Percentiles rank a stretch among this genome's conserved stretches.
Conservation (phyloP, 179 eudicot species). For the Heliamphora pulchella region DNA sequence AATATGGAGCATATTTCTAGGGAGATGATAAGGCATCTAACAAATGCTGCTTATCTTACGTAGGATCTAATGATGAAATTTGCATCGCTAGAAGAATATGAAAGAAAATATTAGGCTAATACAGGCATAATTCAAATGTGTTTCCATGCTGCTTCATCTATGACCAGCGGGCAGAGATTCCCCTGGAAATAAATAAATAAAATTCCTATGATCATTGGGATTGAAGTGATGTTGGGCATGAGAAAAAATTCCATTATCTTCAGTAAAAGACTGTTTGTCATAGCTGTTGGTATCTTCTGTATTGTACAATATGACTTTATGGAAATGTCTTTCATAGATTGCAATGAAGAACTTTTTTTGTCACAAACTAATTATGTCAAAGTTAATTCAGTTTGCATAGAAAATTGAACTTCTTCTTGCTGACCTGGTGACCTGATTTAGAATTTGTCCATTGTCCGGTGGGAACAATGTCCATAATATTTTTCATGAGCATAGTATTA, state of each 20-base stretch:
- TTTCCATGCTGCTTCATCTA: background rate
- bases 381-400: background rate
- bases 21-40: background rate
- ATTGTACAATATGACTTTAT: background rate
- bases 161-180: background rate
- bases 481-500: background rate
- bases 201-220: background rate
- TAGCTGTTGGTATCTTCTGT: conserved; percentile 4
- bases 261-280: background rate
- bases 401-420: background rate
- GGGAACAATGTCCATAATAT: background rate
- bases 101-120: background rate
- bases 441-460: background rate
- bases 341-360: background rate
- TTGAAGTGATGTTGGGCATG: background rate
- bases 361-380: background rate
- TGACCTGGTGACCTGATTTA: background rate
- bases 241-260: background rate
- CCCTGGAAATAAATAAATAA: background rate
- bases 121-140: conserved; percentile 6
- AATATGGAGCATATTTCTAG: background rate
- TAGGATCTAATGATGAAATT: background rate
- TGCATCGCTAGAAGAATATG: background rate
- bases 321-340: background rate
- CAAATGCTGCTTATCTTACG: background rate